These are phyloP conservation scores for Ailanthus altissimus DNA, from an alignment of 345 rosid species.

Conservation along the genomic window DNA sequence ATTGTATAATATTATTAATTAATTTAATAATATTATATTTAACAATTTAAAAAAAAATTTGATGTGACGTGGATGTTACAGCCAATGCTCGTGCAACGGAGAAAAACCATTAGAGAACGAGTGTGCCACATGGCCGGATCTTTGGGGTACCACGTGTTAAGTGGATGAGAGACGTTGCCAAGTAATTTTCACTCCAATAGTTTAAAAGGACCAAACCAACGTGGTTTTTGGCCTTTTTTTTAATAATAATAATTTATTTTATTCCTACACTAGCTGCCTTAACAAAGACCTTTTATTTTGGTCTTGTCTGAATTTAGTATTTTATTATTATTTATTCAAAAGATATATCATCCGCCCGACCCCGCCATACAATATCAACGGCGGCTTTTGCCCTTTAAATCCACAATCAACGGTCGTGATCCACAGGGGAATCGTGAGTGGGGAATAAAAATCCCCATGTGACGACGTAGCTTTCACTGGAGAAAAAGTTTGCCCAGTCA, in stretches of 20 bases:
- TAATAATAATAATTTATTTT: background rate
- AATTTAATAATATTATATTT: no score
- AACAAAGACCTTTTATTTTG: conserved; percentile 11
- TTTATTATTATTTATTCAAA: background rate
- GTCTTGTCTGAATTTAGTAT: background rate
- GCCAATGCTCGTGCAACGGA: conserved; percentile 47
- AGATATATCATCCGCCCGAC: background rate
- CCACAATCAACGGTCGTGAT: conserved; percentile 22
- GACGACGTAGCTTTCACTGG: conserved; percentile 30
- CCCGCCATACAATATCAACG: conserved; percentile 21
- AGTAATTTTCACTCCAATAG: conserved; percentile 33
- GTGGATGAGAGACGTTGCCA: conserved; percentile 28
- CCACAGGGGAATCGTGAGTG: conserved; percentile 15
- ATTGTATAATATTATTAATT: no score
- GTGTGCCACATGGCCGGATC: conserved; percentile 31
- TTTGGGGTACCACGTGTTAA: conserved; percentile 25
- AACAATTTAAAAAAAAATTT: no score
- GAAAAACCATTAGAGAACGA: conserved; percentile 20
- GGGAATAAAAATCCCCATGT: conserved; percentile 13
- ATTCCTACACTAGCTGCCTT: background rate
- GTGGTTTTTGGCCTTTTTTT: background rate
- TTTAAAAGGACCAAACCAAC: background rate
- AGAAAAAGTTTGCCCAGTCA: conserved; percentile 15
- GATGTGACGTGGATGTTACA: conserved; percentile 27
- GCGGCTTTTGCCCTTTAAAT: background rate